Conservation (phyloP, 202 grass and related monocot species). For the Thinopyrum obtusiflorum region DNA sequence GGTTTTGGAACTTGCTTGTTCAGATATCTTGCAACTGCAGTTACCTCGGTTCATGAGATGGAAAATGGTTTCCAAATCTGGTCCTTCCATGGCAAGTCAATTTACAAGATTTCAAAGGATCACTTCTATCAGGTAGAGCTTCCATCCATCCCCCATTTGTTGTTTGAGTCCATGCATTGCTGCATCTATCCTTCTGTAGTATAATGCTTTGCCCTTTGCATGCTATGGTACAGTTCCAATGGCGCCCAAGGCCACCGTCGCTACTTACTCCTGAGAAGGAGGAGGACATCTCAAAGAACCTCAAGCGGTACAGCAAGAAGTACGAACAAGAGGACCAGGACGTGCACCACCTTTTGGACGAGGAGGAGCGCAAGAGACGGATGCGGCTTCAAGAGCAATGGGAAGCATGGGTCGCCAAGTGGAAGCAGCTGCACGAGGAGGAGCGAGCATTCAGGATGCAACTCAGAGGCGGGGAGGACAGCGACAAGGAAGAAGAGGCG, state of each 20-base stretch:
- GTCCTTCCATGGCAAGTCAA: conserved; percentile 75
- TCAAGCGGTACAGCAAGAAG: conserved; percentile 83
- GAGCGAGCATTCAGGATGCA: conserved; percentile 44
- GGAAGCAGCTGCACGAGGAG: conserved; percentile 73
- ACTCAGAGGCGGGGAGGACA: conserved; percentile 63
- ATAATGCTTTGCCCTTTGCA: neutral
- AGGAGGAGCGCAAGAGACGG: conserved; percentile 61
- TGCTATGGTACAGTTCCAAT: conserved; percentile 54
- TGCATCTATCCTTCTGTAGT: too few relatives aligned
- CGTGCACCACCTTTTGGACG: conserved; percentile 44
- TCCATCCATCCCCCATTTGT: neutral
- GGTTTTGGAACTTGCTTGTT: neutral
- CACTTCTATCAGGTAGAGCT: conserved; percentile 84
- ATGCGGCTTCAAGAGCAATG: conserved; percentile 71
- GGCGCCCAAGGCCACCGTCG: conserved; percentile 66
- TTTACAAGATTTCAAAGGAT: conserved; percentile 83
- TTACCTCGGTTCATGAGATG: conserved; percentile 94
- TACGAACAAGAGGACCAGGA: conserved; percentile 83
- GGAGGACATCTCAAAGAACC: conserved; percentile 67
- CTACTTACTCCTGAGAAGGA: conserved; percentile 64
- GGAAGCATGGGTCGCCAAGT: conserved; percentile 60
- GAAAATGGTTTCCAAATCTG: conserved; percentile 89
- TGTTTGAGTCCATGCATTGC: neutral
- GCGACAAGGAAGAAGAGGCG: conserved; percentile 74
- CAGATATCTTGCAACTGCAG: conserved; percentile 72